Evolutionary conservation across 352 stramenopile species (phyloP).

Genomic region (Pythium monospermum): DNA sequence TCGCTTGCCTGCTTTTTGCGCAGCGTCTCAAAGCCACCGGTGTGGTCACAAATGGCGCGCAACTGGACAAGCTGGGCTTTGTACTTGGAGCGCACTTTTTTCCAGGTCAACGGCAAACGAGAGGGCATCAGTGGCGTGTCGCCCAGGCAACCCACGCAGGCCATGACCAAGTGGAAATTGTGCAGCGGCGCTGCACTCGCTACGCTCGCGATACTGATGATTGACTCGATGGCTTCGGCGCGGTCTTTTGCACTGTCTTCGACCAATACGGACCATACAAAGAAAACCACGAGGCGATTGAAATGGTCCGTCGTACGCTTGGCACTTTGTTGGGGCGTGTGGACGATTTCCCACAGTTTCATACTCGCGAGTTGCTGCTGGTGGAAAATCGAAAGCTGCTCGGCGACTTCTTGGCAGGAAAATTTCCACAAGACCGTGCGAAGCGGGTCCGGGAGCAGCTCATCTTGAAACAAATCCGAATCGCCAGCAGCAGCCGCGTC

Average conservation of each 20-base stretch:
- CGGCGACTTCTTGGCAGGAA: conserved; percentile 46
- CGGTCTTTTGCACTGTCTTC: conserved; percentile 64
- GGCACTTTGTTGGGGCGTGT: conserved; percentile 34
- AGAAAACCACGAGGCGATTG: conserved; percentile 58
- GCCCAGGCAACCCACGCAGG: conserved; percentile 64
- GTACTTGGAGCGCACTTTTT: conserved; percentile 58
- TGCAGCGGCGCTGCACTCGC: conserved; percentile 38
- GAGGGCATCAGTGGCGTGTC: conserved; percentile 68
- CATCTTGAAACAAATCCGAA: conserved; percentile 38
- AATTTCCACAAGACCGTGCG: conserved; percentile 45
- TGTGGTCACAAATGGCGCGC: conserved; percentile 59
- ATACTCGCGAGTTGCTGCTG: conserved; percentile 42
- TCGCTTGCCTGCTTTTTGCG: conserved; percentile 47
- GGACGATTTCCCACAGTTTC: conserved; percentile 55
- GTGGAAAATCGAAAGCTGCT: conserved; percentile 66
- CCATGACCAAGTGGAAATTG: conserved; percentile 82
- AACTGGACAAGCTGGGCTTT: conserved; percentile 62
- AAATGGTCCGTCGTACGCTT: conserved; percentile 59
- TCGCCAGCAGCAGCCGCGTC: conserved; percentile 14
- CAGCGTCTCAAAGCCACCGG: conserved; percentile 65
- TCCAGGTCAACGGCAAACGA: conserved; percentile 63
- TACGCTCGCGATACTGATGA: conserved; percentile 56
- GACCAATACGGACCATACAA: conserved; percentile 71
- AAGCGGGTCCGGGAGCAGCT: conserved; percentile 34
- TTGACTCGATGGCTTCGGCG: conserved; percentile 63